These are phyloP conservation scores for Acanthamoeba culbertsoni DNA, from an alignment of 208 protist genomes.

Conservation along the genomic window DNA sequence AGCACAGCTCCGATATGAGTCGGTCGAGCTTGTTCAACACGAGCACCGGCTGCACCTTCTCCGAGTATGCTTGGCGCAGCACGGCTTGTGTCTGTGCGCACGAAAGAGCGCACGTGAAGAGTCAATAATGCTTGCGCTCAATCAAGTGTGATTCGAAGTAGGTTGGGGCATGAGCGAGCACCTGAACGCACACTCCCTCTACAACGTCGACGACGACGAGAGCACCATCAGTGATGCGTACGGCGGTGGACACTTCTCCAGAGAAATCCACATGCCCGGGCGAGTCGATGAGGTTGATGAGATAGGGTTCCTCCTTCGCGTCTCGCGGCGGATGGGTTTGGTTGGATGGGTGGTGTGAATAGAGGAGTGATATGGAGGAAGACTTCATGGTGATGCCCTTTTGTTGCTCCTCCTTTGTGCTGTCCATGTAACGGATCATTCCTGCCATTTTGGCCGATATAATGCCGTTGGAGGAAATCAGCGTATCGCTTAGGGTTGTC, in stretches of 20 bases:
- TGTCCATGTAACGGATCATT: slow-evolving; percentile 97
- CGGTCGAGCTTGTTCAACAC: slow-evolving; percentile 99
- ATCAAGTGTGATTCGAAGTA: not conserved
- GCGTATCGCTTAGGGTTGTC: slow-evolving; percentile 97
- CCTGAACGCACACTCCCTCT: slow-evolving; percentile 96
- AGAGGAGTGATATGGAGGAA: slow-evolving; percentile 94
- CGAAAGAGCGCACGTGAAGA: not conserved
- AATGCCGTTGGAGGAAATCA: slow-evolving; percentile 97
- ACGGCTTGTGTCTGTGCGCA: slow-evolving; percentile 87
- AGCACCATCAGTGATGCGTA: slow-evolving; percentile 96
- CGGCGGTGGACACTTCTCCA: slow-evolving; percentile 95
- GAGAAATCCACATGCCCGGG: slow-evolving; percentile 99
- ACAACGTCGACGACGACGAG: slow-evolving; percentile 98
- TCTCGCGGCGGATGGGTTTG: not conserved
- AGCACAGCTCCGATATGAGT: slow-evolving; percentile 91
- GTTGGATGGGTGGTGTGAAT: slow-evolving; percentile 40
- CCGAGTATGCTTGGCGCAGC: slow-evolving; percentile 93
- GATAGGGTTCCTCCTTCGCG: slow-evolving; percentile 64
- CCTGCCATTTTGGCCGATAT: slow-evolving; percentile 95
- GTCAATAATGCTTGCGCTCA: not conserved
- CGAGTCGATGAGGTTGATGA: slow-evolving; percentile 99
- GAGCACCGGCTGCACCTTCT: slow-evolving; percentile 94
- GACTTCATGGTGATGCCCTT: slow-evolving; percentile 99
- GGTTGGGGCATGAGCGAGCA: not conserved
- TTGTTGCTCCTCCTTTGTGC: slow-evolving; percentile 95